Evolutionary conservation across 202 grass and related monocot genomes (phyloP).

Genomic region (Schoenoplectus tabernaemontani): DNA sequence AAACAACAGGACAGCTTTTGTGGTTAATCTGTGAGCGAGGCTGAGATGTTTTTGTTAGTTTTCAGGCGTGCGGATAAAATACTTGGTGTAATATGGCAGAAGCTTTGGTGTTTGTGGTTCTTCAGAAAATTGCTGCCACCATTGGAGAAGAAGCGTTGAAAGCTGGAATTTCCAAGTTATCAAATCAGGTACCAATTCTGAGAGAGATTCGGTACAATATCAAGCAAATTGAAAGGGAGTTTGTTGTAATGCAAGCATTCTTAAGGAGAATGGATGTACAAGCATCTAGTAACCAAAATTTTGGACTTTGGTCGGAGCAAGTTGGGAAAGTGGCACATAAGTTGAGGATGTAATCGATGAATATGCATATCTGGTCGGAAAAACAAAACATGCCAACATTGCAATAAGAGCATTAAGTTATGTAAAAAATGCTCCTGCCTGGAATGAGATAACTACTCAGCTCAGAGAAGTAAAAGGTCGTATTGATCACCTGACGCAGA

Average conservation of each 20-base stretch:
- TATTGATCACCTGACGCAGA: conserved; percentile 25
- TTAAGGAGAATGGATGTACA: conserved; percentile 16
- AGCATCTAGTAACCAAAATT: conserved; percentile 16
- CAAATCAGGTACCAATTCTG: conserved; percentile 19
- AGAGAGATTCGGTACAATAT: conserved; percentile 24
- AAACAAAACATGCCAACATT: conserved; percentile 2
- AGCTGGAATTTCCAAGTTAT: conserved; percentile 18
- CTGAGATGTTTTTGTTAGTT: too few species aligned
- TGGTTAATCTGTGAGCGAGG: too few species aligned
- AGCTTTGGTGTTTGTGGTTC: conserved; percentile 33
- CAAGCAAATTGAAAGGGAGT: conserved; percentile 27
- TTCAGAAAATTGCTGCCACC: conserved; percentile 31
- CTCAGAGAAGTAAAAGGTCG: conserved; percentile 17
- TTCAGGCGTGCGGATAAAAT: neutral
- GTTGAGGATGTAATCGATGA: conserved; percentile 42
- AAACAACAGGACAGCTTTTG: too few species aligned
- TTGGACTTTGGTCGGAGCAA: conserved; percentile 31
- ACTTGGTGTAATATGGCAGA: conserved; percentile 28
- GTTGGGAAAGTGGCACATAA: conserved; percentile 25
- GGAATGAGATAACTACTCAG: neutral
- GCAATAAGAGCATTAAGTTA: neutral
- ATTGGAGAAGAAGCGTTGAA: conserved; percentile 21
- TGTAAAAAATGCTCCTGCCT: neutral
- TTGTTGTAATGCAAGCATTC: conserved; percentile 40
- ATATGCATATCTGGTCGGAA: conserved; percentile 30